Conservation (phyloP, 176 grass and related monocot species). For the Cenchrus americanus region DNA sequence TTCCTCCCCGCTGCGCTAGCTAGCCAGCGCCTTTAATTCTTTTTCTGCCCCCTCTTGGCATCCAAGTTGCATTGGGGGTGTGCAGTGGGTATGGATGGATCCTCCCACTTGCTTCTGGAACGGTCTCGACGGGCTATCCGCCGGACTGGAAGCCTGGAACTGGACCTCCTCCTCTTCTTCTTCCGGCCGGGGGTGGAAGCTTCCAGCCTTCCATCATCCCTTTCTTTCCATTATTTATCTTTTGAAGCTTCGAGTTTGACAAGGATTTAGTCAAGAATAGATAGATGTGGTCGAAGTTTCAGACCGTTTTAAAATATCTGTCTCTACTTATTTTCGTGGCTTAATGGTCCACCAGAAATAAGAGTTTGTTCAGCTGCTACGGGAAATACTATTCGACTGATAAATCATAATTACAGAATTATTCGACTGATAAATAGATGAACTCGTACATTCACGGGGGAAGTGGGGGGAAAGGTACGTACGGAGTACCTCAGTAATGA, state of each 20-base stretch:
- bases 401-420: too few species aligned
- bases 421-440: too few species aligned
- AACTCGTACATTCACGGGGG: too few species aligned
- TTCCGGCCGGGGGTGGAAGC: neutral
- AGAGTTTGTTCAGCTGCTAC: too few species aligned
- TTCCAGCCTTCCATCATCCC: neutral
- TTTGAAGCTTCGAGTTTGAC: neutral
- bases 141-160: neutral
- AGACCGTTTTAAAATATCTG: neutral
- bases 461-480: too few species aligned
- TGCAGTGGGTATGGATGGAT: neutral
- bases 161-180: neutral
- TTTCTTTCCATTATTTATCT: neutral
- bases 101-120: constrained; percentile 44
- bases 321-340: neutral
- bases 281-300: neutral
- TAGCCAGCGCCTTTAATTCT: neutral
- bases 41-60: neutral
- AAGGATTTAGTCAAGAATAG: neutral
- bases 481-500: too few species aligned
- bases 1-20: neutral
- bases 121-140: neutral
- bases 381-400: too few species aligned
- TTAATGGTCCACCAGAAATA: too few species aligned
- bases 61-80: neutral